These are phyloP conservation scores for Juglanconis sp. DNA, from an alignment of 2,329 filamentous ascomycete genomes.

Conservation along the genomic window DNA sequence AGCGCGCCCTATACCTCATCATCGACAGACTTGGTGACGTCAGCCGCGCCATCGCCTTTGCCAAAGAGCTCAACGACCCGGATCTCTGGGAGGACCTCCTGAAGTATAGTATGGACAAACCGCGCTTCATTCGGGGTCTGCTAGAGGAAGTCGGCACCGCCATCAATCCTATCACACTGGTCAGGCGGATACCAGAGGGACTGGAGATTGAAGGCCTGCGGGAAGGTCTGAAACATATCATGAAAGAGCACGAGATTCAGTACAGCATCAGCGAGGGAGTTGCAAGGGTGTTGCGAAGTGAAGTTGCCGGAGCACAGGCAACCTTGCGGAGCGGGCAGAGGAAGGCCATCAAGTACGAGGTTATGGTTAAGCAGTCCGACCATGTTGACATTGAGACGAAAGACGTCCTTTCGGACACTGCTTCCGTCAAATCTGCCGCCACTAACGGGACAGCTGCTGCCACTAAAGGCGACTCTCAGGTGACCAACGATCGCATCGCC, in stretches of 20 bases:
- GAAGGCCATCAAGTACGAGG: constrained; percentile 85
- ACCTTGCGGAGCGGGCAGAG: constrained; percentile 75
- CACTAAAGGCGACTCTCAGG: constrained; percentile 17
- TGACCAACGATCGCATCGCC: not conserved
- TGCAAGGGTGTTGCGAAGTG: constrained; percentile 78
- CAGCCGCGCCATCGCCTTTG: constrained; percentile 87
- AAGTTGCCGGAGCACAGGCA: constrained; percentile 82
- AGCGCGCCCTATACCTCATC: constrained; percentile 86
- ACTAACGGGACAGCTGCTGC: constrained; percentile 17
- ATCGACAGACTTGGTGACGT: constrained; percentile 92
- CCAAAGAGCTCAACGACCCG: constrained; percentile 86
- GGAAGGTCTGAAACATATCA: constrained; percentile 84
- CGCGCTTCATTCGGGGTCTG: constrained; percentile 85
- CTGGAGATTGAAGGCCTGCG: constrained; percentile 87
- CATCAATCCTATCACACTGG: constrained; percentile 87
- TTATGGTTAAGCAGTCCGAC: constrained; percentile 46
- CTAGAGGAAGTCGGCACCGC: constrained; percentile 92
- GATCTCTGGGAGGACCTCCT: constrained; percentile 95
- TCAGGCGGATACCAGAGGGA: constrained; percentile 86
- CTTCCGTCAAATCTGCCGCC: constrained; percentile 9
- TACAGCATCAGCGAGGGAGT: constrained; percentile 88
- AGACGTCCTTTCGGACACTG: constrained; percentile 31
- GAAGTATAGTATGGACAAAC: constrained; percentile 96
- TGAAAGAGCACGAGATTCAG: constrained; percentile 95
- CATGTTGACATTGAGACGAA: constrained; percentile 43